phyloP scores from a whole-genome alignment of 352 stramenopile species.

The Pythium monospermum region DNA sequence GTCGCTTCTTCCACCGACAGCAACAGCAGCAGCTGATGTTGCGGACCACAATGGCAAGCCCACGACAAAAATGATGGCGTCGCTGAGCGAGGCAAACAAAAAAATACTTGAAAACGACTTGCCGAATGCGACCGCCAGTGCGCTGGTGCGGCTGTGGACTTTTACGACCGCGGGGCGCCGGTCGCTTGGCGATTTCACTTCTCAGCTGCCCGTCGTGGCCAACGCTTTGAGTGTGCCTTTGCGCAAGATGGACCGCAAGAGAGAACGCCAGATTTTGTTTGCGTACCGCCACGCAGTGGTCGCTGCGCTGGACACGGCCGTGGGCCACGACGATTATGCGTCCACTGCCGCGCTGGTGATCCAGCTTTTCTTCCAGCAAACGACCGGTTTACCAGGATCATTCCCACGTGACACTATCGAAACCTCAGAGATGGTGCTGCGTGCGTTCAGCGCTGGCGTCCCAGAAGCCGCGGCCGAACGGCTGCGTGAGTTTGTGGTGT shows the following conservation, averaged over 20 bases:
- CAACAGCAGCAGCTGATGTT: not conserved
- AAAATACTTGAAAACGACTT: conserved; percentile 58
- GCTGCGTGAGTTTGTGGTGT: conserved; percentile 4
- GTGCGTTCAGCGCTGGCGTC: conserved; percentile 24
- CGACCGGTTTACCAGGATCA: conserved; percentile 37
- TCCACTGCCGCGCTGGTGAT: conserved; percentile 27
- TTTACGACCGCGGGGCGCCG: conserved; percentile 51
- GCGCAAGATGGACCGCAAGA: conserved; percentile 78
- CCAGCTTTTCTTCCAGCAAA: conserved; percentile 75
- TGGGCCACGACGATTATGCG: conserved; percentile 20
- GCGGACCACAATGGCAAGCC: conserved; percentile 3
- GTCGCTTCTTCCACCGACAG: conserved; percentile 4
- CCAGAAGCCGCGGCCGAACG: conserved; percentile 1
- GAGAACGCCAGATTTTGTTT: conserved; percentile 72
- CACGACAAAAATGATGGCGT: conserved; percentile 17
- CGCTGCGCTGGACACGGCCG: conserved; percentile 34
- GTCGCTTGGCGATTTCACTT: conserved; percentile 57
- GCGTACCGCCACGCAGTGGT: conserved; percentile 47
- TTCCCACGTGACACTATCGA: conserved; percentile 36
- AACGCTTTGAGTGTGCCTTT: conserved; percentile 69
- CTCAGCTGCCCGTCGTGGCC: conserved; percentile 48
- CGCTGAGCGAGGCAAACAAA: conserved; percentile 59
- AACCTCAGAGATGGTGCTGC: conserved; percentile 37
- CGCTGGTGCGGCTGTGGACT: conserved; percentile 63
- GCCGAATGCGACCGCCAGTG: conserved; percentile 36